phyloP scores from a whole-genome alignment of 192 early-diverging fungal species.

The Gonapodya sp. region DNA sequence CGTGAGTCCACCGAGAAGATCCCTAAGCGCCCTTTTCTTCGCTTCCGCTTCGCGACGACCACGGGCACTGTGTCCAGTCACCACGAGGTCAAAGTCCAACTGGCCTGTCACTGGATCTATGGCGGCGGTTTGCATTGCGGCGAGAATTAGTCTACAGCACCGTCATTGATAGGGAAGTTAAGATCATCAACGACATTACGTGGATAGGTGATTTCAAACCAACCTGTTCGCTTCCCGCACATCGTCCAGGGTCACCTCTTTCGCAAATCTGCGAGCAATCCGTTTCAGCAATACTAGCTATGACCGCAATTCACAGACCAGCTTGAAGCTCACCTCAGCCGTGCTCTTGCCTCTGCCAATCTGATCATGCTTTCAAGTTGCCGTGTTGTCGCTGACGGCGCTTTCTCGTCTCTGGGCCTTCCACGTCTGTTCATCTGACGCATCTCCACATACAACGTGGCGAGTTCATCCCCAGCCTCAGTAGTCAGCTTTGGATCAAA shows the following conservation, averaged over 20 bases:
- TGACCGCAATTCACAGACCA: no score
- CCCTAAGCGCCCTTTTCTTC: constrained; percentile 40
- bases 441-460: constrained; percentile 73
- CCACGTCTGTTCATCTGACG: constrained; percentile 46
- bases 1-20: constrained; percentile 16
- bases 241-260: constrained; percentile 63
- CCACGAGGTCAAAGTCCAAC: constrained; percentile 87
- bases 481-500: constrained; percentile 62
- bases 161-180: background rate
- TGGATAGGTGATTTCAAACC: no score
- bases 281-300: no score
- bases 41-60: constrained; percentile 52
- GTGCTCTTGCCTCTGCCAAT: constrained; percentile 84
- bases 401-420: constrained; percentile 21
- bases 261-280: constrained; percentile 49
- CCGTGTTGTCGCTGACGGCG: constrained; percentile 76
- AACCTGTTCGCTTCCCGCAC: constrained; percentile 78
- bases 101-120: constrained; percentile 88
- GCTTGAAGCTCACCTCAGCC: constrained; percentile 48
- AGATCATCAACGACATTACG: background rate
- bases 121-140: constrained; percentile 82
- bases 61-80: constrained; percentile 75
- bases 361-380: constrained; percentile 98
- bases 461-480: constrained; percentile 65
- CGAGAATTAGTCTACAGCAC: constrained; percentile 50